Conservation (phyloP, 2,329 filamentous ascomycete genomes). For the Aureobasidium namibiae region DNA sequence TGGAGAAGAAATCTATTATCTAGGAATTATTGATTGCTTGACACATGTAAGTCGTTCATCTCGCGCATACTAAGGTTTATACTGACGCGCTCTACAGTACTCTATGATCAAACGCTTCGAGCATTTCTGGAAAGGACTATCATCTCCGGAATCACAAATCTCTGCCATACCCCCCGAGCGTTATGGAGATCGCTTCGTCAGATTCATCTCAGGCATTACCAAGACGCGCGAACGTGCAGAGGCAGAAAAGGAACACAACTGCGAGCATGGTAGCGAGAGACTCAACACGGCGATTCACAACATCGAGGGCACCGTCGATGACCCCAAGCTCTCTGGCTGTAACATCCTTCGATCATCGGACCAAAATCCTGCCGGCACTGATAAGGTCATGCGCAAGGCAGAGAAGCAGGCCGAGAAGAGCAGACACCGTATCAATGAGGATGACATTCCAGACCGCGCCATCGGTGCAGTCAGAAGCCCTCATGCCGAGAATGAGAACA, state of each 20-base stretch:
- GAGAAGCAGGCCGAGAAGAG: conserved; percentile 56
- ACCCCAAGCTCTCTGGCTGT: conserved; percentile 31
- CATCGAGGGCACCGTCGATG: conserved; percentile 24
- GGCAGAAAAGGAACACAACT: conserved; percentile 37
- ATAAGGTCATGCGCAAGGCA: conserved; percentile 49
- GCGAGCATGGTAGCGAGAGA: conserved; percentile 14
- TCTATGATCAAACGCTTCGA: conserved; percentile 90
- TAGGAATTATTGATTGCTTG: conserved; percentile 96
- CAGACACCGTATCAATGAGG: conserved; percentile 38
- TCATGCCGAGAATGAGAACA: conserved; percentile 47
- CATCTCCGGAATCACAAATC: conserved; percentile 74
- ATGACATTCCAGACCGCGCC: conserved; percentile 55
- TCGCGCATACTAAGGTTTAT: neutral
- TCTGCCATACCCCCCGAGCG: conserved; percentile 83
- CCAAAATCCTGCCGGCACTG: conserved; percentile 34
- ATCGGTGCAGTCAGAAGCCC: conserved; percentile 51
- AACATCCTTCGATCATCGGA: conserved; percentile 25
- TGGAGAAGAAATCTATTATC: conserved; percentile 91
- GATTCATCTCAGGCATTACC: conserved; percentile 84
- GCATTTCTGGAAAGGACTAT: conserved; percentile 93
- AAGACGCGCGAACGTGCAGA: conserved; percentile 81
- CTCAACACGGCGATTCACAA: neutral
- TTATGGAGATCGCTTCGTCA: conserved; percentile 89
- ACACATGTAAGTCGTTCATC: conserved; percentile 66
- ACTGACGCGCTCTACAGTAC: conserved; percentile 52